Conservation (phyloP, 202 grass and related monocot genomes). For the Zoysia matrella region DNA sequence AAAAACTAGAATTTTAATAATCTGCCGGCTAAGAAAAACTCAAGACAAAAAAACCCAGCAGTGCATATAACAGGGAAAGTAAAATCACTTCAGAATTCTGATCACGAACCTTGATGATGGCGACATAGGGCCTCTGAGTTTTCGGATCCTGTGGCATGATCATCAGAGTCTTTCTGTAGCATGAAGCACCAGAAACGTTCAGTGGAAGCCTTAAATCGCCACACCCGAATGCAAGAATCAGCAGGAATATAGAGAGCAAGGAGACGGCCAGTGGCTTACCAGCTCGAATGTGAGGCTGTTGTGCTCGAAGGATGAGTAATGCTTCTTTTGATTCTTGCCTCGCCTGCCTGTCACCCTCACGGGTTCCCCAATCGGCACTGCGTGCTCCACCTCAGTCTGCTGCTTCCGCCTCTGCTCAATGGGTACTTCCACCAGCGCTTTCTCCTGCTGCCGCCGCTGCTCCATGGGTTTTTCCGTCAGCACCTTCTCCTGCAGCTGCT, state of each 20-base stretch:
- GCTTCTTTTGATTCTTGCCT: slow-evolving; percentile 67
- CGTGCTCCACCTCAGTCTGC: slow-evolving; percentile 43
- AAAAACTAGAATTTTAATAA: too few relatives aligned
- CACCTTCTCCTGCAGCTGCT: neutral
- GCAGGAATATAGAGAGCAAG: too few relatives aligned
- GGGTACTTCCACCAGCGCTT: neutral
- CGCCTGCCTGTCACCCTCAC: slow-evolving; percentile 70
- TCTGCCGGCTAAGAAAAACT: too few relatives aligned
- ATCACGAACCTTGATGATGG: slow-evolving; percentile 77
- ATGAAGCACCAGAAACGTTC: neutral
- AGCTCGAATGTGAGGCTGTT: slow-evolving; percentile 82
- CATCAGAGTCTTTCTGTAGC: slow-evolving; percentile 75
- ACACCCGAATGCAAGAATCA: too few relatives aligned
- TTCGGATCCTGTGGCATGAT: slow-evolving; percentile 61
- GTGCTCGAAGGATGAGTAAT: slow-evolving; percentile 82
- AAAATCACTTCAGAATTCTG: neutral
- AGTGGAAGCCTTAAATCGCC: slow-evolving; percentile 31
- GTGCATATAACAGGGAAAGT: neutral
- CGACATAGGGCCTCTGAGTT: slow-evolving; percentile 78
- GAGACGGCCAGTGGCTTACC: slow-evolving; percentile 38
- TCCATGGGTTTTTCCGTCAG: neutral
- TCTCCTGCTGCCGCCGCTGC: neutral
- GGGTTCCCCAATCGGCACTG: slow-evolving; percentile 56
- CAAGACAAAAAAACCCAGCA: neutral
- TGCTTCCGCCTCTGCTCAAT: slow-evolving; percentile 34